Conservation (phyloP, 257 asterid genomes). For the Rehmannia glutinosa region DNA sequence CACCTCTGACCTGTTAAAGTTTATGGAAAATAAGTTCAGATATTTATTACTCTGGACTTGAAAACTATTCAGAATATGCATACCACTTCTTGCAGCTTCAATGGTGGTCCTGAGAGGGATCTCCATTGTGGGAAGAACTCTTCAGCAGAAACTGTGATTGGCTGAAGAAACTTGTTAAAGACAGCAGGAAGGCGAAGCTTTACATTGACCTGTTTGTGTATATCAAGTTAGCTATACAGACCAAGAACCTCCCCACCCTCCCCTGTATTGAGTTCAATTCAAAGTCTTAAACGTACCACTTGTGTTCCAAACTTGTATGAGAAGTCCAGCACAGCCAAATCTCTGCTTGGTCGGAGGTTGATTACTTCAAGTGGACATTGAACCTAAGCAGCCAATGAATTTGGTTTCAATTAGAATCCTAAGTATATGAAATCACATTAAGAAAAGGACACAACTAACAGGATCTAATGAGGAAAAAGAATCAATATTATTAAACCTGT, state of each 20-base stretch:
- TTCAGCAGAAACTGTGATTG: slow-evolving; percentile 60
- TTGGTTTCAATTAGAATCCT: slow-evolving; percentile 10
- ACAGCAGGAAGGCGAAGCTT: slow-evolving; percentile 86
- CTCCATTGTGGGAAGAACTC: slow-evolving; percentile 84
- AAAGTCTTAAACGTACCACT: slow-evolving; percentile 31
- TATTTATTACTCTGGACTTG: neutral
- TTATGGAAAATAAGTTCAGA: slow-evolving; percentile 13
- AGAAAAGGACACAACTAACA: neutral
- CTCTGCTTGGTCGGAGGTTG: slow-evolving; percentile 76
- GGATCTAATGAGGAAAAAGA: neutral
- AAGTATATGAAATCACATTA: neutral
- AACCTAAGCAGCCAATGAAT: slow-evolving; percentile 40
- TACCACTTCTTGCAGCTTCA: slow-evolving; percentile 88
- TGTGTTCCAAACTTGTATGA: slow-evolving; percentile 55
- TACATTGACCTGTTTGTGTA: slow-evolving; percentile 47
- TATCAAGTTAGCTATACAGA: slow-evolving; percentile 8
- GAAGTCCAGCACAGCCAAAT: slow-evolving; percentile 76
- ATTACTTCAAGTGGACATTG: no score
- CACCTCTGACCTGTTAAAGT: slow-evolving; percentile 69
- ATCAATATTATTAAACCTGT: slow-evolving; percentile 41
- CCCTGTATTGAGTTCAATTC: no score
- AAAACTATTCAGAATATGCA: slow-evolving; percentile 13
- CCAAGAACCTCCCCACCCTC: neutral
- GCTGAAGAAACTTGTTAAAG: slow-evolving; percentile 63
- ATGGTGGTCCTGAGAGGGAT: slow-evolving; percentile 81